These are phyloP conservation scores for Fusarium vanettenii DNA, from an alignment of 2,329 filamentous ascomycete genomes.

Conservation along the genomic window DNA sequence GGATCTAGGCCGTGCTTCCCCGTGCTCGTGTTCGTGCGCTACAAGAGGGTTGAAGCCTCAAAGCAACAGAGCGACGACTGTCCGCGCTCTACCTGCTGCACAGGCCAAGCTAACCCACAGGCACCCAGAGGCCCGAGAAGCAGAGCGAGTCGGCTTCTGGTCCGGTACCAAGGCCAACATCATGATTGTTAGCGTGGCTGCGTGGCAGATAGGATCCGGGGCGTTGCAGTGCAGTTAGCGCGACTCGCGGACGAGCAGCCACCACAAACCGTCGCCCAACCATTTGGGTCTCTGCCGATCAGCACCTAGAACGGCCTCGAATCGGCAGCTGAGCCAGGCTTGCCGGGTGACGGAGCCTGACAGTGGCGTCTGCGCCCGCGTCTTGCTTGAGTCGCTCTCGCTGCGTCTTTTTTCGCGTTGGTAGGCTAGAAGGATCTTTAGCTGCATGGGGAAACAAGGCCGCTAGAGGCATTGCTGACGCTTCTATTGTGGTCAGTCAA, in stretches of 20 bases:
- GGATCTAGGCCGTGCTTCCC: slow-evolving; percentile 37
- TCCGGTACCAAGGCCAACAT: slow-evolving; percentile 26
- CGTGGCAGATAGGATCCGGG: slow-evolving; percentile 21
- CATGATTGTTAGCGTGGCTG: slow-evolving; percentile 34
- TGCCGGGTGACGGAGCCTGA: slow-evolving; percentile 21
- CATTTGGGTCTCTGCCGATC: slow-evolving; percentile 35
- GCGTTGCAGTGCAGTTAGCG: slow-evolving; percentile 33
- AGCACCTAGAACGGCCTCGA: slow-evolving; percentile 38
- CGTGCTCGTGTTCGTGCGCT: slow-evolving; percentile 24
- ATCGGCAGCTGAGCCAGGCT: slow-evolving; percentile 27
- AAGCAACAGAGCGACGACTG: slow-evolving; percentile 22
- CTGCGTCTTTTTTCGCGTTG: slow-evolving; percentile 32
- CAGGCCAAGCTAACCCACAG: slow-evolving; percentile 17
- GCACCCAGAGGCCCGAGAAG: neutral
- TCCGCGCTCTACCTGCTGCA: slow-evolving; percentile 28
- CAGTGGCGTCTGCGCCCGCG: slow-evolving; percentile 35
- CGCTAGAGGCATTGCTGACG: slow-evolving; percentile 8
- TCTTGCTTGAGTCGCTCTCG: slow-evolving; percentile 28
- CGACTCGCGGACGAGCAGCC: slow-evolving; percentile 33
- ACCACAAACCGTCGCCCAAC: slow-evolving; percentile 35
- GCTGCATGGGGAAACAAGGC: slow-evolving; percentile 17
- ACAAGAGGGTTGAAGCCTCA: slow-evolving; percentile 28
- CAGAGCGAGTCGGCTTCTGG: slow-evolving; percentile 31
- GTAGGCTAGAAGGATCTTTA: slow-evolving; percentile 21
- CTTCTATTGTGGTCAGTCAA: neutral